Conservation (phyloP, 345 rosid species). For the Sapria himalayana region DNA sequence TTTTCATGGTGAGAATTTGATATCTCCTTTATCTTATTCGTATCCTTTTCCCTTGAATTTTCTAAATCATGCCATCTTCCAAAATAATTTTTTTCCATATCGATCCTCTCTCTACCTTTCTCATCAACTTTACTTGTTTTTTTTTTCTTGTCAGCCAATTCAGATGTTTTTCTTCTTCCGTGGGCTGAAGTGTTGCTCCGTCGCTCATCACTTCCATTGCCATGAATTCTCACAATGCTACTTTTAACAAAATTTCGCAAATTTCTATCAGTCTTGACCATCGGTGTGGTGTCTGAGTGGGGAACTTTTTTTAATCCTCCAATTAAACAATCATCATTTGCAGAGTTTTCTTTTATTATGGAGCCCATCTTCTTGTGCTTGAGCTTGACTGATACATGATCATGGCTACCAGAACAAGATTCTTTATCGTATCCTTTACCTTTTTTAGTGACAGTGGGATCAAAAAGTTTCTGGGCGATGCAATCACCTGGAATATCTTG, state of each 20-base stretch:
- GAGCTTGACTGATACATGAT: conserved; percentile 13
- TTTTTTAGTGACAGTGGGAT: conserved; percentile 14
- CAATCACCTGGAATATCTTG: conserved; percentile 9
- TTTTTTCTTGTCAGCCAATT: conserved; percentile 30
- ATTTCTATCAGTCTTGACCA: conserved; percentile 19
- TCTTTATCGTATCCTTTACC: conserved; percentile 12
- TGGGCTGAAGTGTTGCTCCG: conserved; percentile 13
- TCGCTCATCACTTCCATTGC: conserved; percentile 14
- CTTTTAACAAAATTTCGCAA: conserved; percentile 12
- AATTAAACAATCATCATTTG: conserved; percentile 5
- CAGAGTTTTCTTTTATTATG: conserved; percentile 11
- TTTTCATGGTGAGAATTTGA: conserved; percentile 30
- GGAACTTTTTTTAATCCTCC: conserved; percentile 8
- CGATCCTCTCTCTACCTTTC: conserved; percentile 17
- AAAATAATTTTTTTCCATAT: conserved; percentile 23
- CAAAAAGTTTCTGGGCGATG: conserved; percentile 15
- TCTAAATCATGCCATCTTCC: conserved; percentile 23
- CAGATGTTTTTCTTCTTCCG: conserved; percentile 19
- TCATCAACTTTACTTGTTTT: conserved; percentile 23
- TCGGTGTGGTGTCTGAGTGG: conserved; percentile 21
- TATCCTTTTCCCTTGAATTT: conserved; percentile 25
- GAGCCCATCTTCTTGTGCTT: conserved; percentile 16
- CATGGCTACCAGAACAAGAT: conserved; percentile 12
- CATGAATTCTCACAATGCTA: conserved; percentile 13
- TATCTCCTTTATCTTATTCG: conserved; percentile 33